Evolutionary conservation across 2,329 filamentous ascomycete genomes (phyloP), one percentile per base, ranked within the genome.

Genomic region (Apiospora malaysiana): DNA sequence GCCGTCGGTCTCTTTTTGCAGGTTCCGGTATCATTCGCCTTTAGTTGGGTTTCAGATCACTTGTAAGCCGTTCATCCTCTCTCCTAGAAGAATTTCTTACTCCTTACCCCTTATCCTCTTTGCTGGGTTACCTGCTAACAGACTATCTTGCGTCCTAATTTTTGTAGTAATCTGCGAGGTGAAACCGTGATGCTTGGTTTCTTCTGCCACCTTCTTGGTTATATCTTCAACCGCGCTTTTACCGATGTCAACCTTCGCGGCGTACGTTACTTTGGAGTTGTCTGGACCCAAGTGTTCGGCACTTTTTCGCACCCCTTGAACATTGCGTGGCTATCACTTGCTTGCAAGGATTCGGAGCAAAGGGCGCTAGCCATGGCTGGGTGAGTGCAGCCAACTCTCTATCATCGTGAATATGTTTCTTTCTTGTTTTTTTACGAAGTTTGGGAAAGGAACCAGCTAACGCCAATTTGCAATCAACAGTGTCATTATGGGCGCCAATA

Each of bases 281-380:
- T 76, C 75, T 5, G 78, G 77, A 70, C 77, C 72, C 88, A 88
- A 75, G 79, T 79, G 1, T 82, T 88, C 49, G 85, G 85, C 0
- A 86, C 87, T 10, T 84, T 85, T 0, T 88, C 87, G 72, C 86
- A 88, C 75, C 86, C 86, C 0, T 80, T 86, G 0, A 85, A 87
- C 69, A 88, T 88, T 75, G 82, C 84, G 0, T 88, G 85, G 85
- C 78, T 86, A 25, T 84, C 87, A 73, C 77, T 87, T 7, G 88
- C 88, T 73, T 87, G 85, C 73, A 79, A 78, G n/a, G 83, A 83
- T 21, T 75, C 83, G 0, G 76, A 81, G 7, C 85, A 87, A 75
- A 76, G 85, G 69, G 87, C 84, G 72, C 85, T 88, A 68, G 81
- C 79, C 18, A 83, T 88, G 66, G 85, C 86, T 32, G 49, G 49